These are phyloP conservation scores for Aspergillus sp. DNA, from an alignment of 2,329 filamentous ascomycete species.

Conservation along the genomic window DNA sequence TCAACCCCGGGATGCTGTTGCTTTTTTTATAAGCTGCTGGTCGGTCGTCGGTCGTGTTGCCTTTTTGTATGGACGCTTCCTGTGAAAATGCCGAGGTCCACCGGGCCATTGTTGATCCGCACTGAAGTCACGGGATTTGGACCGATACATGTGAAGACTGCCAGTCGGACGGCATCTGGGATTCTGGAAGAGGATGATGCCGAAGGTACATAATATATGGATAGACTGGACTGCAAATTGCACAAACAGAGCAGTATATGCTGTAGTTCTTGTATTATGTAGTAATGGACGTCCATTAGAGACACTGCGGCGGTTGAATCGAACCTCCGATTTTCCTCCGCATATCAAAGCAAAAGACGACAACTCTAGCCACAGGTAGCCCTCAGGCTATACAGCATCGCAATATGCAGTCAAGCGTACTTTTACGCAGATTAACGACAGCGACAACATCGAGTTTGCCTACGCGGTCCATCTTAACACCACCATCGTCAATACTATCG, in stretches of 20 bases:
- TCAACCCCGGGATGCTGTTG: conserved; percentile 2
- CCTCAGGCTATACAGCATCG: not conserved
- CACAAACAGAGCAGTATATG: no score
- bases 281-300: no score
- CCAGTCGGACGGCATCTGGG: no score
- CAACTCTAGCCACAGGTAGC: not conserved
- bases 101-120: conserved; percentile 18
- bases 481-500: not conserved
- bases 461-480: not conserved
- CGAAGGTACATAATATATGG: not conserved
- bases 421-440: not conserved
- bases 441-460: not conserved
- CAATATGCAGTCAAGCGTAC: not conserved
- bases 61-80: conserved; percentile 10
- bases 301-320: not conserved
- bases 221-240: not conserved
- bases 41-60: conserved; percentile 12
- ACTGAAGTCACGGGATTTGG: conserved; percentile 18
- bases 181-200: no score
- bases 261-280: no score
- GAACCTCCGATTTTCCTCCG: not conserved
- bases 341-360: not conserved
- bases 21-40: conserved; percentile 7
- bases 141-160: conserved; percentile 15
- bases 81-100: conserved; percentile 26